Percentiles rank a stretch among this genome's conserved stretches.
These are phyloP conservation scores for Candida multigemmis DNA, from an alignment of 805 yeast species.

Conservation along the genomic window DNA sequence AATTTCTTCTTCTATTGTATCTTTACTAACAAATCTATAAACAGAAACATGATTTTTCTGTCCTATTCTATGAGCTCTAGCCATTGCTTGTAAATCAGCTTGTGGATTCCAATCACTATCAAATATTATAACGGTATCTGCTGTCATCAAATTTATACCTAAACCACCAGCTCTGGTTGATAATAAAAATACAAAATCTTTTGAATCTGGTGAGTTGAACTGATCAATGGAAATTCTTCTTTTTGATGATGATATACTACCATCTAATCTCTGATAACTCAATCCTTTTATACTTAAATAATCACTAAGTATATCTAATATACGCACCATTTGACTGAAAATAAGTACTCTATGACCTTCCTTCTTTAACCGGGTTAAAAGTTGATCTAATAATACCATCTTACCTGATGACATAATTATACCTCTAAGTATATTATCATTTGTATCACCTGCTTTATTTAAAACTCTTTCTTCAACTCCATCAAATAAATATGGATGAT, in stretches of 20 bases:
- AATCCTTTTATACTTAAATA: conserved; percentile 81
- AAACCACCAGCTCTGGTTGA: conserved; percentile 98
- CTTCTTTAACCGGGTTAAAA: conserved; percentile 70
- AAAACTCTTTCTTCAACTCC: conserved; percentile 82
- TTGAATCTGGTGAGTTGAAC: conserved; percentile 87
- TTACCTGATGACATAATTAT: conserved; percentile 97
- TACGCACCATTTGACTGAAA: conserved; percentile 95
- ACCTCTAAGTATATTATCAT: conserved; percentile 76
- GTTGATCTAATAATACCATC: conserved; percentile 91
- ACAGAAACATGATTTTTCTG: conserved; percentile 98
- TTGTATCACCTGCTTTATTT: conserved; percentile 45
- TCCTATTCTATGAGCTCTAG: conserved; percentile 99
- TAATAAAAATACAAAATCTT: conserved; percentile 81
- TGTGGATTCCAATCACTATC: conserved; percentile 99
- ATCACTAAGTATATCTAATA: conserved; percentile 91
- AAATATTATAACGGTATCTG: conserved; percentile 95
- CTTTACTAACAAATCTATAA: conserved; percentile 94
- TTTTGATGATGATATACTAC: conserved; percentile 91
- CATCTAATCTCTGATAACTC: conserved; percentile 88
- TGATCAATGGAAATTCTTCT: conserved; percentile 94
- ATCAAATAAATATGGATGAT: conserved; percentile 93
- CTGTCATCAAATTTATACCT: conserved; percentile 98
- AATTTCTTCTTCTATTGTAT: conserved; percentile 96
- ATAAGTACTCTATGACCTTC: conserved; percentile 96
- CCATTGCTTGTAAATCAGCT: conserved; percentile 99